phyloP scores from a whole-genome alignment of 257 asterid genomes.

The Salvia rosmarinus region DNA sequence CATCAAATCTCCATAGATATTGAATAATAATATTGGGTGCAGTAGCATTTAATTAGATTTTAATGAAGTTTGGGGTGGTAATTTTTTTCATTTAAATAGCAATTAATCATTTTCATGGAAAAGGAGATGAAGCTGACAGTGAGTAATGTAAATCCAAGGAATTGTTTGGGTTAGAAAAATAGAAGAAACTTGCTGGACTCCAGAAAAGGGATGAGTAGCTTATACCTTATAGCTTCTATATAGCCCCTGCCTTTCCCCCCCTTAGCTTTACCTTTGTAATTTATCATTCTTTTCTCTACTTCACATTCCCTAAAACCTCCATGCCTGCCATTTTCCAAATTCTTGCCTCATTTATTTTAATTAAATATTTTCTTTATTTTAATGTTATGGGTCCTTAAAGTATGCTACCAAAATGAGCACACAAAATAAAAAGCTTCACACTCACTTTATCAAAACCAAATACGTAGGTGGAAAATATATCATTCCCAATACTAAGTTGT shows the following conservation, averaged over 20 bases:
- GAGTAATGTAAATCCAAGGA: constrained; percentile 11
- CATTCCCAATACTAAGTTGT: too few relatives aligned
- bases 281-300: neutral
- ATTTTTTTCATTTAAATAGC: neutral
- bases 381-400: too few relatives aligned
- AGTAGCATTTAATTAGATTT: too few relatives aligned
- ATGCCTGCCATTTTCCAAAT: constrained; percentile 3
- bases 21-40: too few relatives aligned
- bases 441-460: too few relatives aligned
- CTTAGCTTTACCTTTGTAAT: neutral
- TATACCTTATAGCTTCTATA: constrained; percentile 8
- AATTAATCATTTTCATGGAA: neutral
- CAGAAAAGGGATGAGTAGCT: neutral
- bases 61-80: too few relatives aligned
- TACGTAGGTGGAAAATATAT: too few relatives aligned
- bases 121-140: constrained; percentile 9
- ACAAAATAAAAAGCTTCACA: too few relatives aligned
- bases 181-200: constrained; percentile 9
- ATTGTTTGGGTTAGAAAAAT: constrained; percentile 12
- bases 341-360: too few relatives aligned
- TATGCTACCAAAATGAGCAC: neutral
- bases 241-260: constrained; percentile 4
- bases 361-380: too few relatives aligned
- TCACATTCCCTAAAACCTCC: constrained; percentile 34
- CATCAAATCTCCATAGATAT: neutral